Base-by-base conservation (phyloP, 2,329 filamentous ascomycete species). In the Neocucurbitaria cava region DNA sequence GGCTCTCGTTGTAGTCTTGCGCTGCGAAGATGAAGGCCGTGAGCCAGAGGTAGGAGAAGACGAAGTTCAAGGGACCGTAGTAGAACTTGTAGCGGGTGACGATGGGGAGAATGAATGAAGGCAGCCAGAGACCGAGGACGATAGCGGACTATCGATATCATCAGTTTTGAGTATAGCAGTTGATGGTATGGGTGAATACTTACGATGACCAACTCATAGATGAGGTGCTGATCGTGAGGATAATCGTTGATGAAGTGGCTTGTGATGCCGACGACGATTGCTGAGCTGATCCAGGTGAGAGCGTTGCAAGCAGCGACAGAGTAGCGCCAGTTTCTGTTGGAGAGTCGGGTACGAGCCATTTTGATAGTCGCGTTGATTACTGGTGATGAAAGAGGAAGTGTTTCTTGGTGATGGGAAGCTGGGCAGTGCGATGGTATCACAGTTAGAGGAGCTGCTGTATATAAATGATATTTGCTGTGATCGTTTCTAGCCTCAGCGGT, bases 11-110 rank as follows among this genome's bases (percentile, higher is more conserved):
- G 58, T 80, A 81, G 71, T 80, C 78, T 66, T 80, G 74, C 4
- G 78, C 75, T 1, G 78, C 63, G 68, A 81, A 81, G 62, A 81
- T 78, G 64, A 81, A 81, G 17, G 77, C 70, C 1, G 79, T 81
- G 64, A 81, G 73, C 78, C 79, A 81, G 74, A 81, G 74, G 53
- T 81, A 80, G 6, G 77, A 79, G 69, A 81, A 80, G 56, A 79
- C 56, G 9, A 79, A 64, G 60, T 81, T 78, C 44, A 79, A 56
- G 20, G 78, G 70, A 3, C 77, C 72, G 43, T 76, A 69, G 52
- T 71, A 75, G 66, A 70, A 71, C 10, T 77, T 68, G 20, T 72
- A 57, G 3, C 50, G 64, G n/a, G 71, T 71, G 53, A 77, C 52
- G 68, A 80, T 78, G 73, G 78, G 21, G 70, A 80, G 45, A 76